These are phyloP conservation scores for Berkeleyomyces rouxiae DNA, from an alignment of 2,329 filamentous ascomycete species.

Conservation along the genomic window DNA sequence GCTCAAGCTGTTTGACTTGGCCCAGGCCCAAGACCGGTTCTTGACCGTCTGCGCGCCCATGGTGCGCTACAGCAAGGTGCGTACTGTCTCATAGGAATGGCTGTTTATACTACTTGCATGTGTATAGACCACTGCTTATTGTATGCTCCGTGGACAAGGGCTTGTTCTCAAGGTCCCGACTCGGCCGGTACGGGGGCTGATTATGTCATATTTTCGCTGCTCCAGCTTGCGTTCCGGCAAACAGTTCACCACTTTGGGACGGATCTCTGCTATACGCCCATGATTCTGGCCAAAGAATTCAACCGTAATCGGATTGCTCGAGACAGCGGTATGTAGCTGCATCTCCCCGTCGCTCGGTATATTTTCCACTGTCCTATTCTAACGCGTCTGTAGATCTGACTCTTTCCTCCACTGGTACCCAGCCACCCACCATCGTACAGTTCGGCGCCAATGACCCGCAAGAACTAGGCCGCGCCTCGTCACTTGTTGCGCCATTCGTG, in stretches of 20 bases:
- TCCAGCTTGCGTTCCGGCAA: conserved; percentile 50
- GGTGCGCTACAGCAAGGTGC: conserved; percentile 46
- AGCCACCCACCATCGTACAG: conserved; percentile 48
- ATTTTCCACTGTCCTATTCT: not conserved
- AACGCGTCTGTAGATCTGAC: conserved; percentile 35
- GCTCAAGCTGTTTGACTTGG: conserved; percentile 40
- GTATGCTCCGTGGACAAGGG: not conserved
- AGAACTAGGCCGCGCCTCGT: conserved; percentile 46
- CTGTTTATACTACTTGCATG: not conserved
- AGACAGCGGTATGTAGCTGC: conserved; percentile 33
- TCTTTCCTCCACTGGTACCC: conserved; percentile 32
- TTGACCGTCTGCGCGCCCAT: conserved; percentile 48
- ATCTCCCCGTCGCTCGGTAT: not conserved
- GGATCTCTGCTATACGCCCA: conserved; percentile 55
- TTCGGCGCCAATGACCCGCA: conserved; percentile 46
- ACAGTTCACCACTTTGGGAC: conserved; percentile 47
- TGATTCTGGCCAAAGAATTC: conserved; percentile 55
- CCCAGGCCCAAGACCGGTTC: conserved; percentile 34
- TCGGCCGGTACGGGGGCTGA: not conserved
- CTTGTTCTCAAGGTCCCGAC: not conserved
- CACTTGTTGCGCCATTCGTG: conserved; percentile 43
- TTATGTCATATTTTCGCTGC: not conserved
- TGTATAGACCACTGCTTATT: not conserved
- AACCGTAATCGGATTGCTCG: conserved; percentile 43
- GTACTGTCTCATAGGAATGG: conserved; percentile 1